Base-by-base conservation (phyloP, 768 basidiomycete species). In the Panaeolus cyanescens region DNA sequence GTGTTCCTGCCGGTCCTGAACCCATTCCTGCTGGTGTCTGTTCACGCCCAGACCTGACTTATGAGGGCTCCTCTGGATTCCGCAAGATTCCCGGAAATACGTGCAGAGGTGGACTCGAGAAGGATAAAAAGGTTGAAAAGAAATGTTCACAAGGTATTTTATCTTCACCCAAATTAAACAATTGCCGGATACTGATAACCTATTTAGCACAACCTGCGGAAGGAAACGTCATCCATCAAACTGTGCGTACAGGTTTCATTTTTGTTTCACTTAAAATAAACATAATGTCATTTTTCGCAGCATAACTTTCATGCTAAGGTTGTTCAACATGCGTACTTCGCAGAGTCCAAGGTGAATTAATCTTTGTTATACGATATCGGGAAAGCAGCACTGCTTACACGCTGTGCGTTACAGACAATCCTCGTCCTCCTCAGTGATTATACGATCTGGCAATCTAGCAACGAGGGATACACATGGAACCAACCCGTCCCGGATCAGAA, bases 381-480 rank as follows among this genome's bases (percentile, higher is more conserved):
- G 2, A n/a, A 4, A 22, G 58, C 20, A 58, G 12, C 12, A 33
- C 40, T 56, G 36, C 69, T 40, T 64, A n/a, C 53, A 36, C 22
- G 25, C 45, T 58, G 62, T 56, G 9, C n/a, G n/a, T n/a, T n/a
- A n/a, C 34, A 93, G 85, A 95, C 95, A 0, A 84, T 99, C 59
- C 84, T 99, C 32, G 87, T 93, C 37, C 89, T 92, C 5, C 82
- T 97, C 3, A 71, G 72, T 1, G 95, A 99, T 68, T 74, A 86
- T 62, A 82, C 85, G 0, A 80, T 99, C 58, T 99, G 94, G 94
- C 95, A 98, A 77, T 97, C 95, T 1, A 87, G 86, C 67, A 98
- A 95, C 70, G 96, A 99, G 74, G 97, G 96, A 1, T 95, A 93
- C 74, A 88, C 88, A 0, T 99, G 96, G 96, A 81, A 82, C 40